Evolutionary conservation across 1,284 basidiomycete genomes (phyloP).

Genomic region (Ceratobasidium sp.): DNA sequence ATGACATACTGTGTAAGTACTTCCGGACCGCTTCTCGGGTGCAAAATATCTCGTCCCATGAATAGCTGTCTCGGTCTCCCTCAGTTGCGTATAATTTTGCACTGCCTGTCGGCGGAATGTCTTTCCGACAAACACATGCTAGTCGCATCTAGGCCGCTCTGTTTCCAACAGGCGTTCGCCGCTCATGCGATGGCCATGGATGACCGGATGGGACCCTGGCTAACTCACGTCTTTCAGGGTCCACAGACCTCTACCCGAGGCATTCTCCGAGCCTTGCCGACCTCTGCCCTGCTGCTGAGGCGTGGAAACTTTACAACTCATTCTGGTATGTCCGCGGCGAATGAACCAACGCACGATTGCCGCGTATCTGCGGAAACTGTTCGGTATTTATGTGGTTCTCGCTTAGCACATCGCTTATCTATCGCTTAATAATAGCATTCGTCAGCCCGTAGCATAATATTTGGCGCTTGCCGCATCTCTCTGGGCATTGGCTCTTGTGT

Average conservation of each 20-base stretch:
- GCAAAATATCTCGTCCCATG: background rate
- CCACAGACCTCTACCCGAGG: background rate
- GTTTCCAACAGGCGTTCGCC: no score
- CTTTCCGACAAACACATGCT: background rate
- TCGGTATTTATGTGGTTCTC: constrained; percentile 2
- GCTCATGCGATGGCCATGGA: background rate
- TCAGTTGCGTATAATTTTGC: background rate
- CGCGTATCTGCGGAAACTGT: constrained; percentile 29
- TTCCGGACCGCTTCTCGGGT: constrained; percentile 23
- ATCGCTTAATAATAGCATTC: constrained; percentile 18
- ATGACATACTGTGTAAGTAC: background rate
- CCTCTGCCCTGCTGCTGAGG: background rate
- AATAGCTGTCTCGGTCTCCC: background rate
- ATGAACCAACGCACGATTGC: background rate
- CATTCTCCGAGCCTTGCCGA: background rate
- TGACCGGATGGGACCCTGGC: background rate
- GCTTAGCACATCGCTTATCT: constrained; percentile 27
- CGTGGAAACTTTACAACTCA: background rate
- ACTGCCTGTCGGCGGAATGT: background rate
- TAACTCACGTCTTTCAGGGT: constrained; percentile 13
- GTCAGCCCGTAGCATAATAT: background rate
- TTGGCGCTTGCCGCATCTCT: background rate
- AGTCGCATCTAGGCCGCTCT: no score
- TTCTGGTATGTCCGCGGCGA: constrained; percentile 7
- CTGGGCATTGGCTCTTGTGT: background rate